Evolutionary conservation across 2,329 filamentous ascomycete species (phyloP).

Genomic region (Colletotrichum orchidophilum): DNA sequence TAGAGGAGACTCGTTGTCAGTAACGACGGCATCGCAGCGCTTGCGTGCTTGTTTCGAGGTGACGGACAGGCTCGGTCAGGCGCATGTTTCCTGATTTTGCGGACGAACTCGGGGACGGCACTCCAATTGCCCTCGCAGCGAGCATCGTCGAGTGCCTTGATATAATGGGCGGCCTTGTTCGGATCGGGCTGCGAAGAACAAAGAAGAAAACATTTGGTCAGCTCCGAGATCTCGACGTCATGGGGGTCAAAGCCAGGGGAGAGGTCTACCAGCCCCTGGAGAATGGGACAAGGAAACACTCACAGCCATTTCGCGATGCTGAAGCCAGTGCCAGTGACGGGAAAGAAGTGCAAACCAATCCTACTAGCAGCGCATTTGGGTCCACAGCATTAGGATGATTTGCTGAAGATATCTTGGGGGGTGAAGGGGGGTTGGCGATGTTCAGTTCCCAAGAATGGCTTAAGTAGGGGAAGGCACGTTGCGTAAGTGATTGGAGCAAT

Average conservation of each 20-base stretch:
- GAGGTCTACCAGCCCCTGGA: conserved; percentile 3
- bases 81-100: conserved; percentile 95
- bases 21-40: conserved; percentile 27
- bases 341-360: conserved; percentile 18
- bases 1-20: conserved; percentile 45
- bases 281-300: conserved; percentile 34
- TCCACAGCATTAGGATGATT: conserved; percentile 22
- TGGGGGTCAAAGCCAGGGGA: conserved; percentile 18
- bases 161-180: conserved; percentile 84
- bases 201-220: conserved; percentile 17
- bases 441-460: conserved; percentile 22
- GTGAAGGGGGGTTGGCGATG: conserved; percentile 24
- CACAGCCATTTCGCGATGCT: conserved; percentile 47
- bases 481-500: conserved; percentile 29
- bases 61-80: conserved; percentile 82
- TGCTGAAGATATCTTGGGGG: conserved; percentile 12
- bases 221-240: conserved; percentile 32
- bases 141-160: conserved; percentile 83
- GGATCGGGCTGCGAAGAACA: conserved; percentile 32
- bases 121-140: conserved; percentile 90
- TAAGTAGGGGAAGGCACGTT: conserved; percentile 30
- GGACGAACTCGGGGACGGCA: conserved; percentile 85
- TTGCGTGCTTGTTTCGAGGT: conserved; percentile 16
- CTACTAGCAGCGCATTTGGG: conserved; percentile 29
- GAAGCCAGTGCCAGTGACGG: not conserved